A percentile compares a stretch with the other conserved stretches of the same genome.
Evolutionary conservation across 2,329 filamentous ascomycete species (phyloP).

Genomic region (Fusarium keratoplasticum): DNA sequence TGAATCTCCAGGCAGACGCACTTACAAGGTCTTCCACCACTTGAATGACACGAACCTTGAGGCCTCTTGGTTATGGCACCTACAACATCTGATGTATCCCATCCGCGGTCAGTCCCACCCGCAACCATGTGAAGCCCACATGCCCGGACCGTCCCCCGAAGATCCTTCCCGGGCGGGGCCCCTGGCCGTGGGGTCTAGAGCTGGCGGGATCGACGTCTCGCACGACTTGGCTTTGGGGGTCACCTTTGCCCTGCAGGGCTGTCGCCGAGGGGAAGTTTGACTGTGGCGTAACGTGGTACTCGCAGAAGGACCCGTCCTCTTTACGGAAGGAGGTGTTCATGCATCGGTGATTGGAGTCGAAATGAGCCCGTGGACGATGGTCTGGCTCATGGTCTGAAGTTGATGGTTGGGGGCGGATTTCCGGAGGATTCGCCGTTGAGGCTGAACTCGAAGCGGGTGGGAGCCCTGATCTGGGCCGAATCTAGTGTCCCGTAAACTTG

Average conservation of each 20-base stretch:
- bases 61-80: slow-evolving; percentile 18
- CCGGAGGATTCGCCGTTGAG: slow-evolving; percentile 53
- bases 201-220: slow-evolving; percentile 38
- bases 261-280: slow-evolving; percentile 13
- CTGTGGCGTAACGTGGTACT: slow-evolving; percentile 38
- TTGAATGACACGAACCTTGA: slow-evolving; percentile 20
- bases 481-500: slow-evolving; percentile 26
- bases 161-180: slow-evolving; percentile 43
- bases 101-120: slow-evolving; percentile 5
- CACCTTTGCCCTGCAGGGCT: not conserved
- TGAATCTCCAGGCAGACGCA: slow-evolving; percentile 56
- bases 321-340: slow-evolving; percentile 55
- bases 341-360: slow-evolving; percentile 25
- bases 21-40: slow-evolving; percentile 55
- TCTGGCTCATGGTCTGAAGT: slow-evolving; percentile 52
- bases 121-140: slow-evolving; percentile 1
- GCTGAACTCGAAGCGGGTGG: slow-evolving; percentile 49
- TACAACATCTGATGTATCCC: slow-evolving; percentile 9
- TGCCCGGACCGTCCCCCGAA: slow-evolving; percentile 41
- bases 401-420: slow-evolving; percentile 58
- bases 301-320: slow-evolving; percentile 39
- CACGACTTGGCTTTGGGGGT: slow-evolving; percentile 41
- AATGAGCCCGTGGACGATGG: slow-evolving; percentile 20
- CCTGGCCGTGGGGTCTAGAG: slow-evolving; percentile 38
- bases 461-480: slow-evolving; percentile 34